Conservation (phyloP, 148 eudicot species). For the Camellia sinensis region DNA sequence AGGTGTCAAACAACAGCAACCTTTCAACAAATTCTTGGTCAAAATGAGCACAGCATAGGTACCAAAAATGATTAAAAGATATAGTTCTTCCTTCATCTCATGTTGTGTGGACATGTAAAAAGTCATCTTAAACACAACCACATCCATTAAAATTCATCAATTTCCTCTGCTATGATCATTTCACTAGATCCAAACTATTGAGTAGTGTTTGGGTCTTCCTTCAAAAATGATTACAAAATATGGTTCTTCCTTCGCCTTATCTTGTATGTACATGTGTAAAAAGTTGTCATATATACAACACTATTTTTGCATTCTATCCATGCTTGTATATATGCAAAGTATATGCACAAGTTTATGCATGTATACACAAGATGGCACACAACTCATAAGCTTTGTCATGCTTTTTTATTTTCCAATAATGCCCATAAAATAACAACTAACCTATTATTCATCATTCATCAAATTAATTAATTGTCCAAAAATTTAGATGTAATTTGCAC, state of each 20-base stretch:
- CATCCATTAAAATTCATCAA: too few species aligned
- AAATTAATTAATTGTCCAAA: too few species aligned
- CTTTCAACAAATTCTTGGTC: neutral
- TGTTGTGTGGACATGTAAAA: too few species aligned
- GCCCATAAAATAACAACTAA: too few species aligned
- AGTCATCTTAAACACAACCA: neutral
- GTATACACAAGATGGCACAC: neutral
- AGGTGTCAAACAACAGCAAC: neutral
- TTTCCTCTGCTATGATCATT: neutral
- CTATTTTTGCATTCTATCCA: neutral
- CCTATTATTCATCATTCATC: too few species aligned
- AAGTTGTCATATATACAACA: neutral
- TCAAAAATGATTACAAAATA: neutral
- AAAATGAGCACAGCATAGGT: neutral
- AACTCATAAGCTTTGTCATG: too few species aligned
- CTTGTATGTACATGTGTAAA: neutral
- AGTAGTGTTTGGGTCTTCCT: neutral
- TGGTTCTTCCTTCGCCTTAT: too few species aligned
- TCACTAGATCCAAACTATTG: neutral
- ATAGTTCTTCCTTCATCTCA: too few species aligned
- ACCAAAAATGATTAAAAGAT: too few species aligned
- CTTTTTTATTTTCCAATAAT: too few species aligned
- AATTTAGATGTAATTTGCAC: too few species aligned
- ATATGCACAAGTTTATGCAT: neutral
- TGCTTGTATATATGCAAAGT: neutral